A percentile compares a stretch with the other conserved stretches of the same genome.
These are phyloP conservation scores for Podochytrium sp. DNA, from an alignment of 192 early-diverging fungal species.

Conservation along the genomic window DNA sequence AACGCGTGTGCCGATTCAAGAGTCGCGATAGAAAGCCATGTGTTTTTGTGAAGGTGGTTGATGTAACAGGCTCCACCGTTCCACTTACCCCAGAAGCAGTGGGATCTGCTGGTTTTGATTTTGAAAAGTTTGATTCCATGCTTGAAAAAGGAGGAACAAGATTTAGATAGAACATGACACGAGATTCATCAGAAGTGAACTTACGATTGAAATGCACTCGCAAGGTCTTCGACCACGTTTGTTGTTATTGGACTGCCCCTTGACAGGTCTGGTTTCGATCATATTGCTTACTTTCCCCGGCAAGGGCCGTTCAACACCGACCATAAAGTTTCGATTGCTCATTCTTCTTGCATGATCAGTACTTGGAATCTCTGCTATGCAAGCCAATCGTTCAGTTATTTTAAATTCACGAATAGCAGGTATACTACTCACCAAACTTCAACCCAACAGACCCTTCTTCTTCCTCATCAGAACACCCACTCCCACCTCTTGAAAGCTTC, in stretches of 20 bases:
- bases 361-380: no score
- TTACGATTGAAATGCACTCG: not conserved
- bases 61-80: not conserved
- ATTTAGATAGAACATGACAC: not conserved
- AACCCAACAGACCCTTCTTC: no score
- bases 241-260: not conserved
- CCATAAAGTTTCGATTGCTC: no score
- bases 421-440: no score
- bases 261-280: not conserved
- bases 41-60: not conserved
- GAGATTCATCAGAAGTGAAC: not conserved
- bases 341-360: no score
- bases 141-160: not conserved
- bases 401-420: no score
- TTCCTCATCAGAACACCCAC: no score
- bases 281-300: not conserved
- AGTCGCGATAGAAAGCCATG: not conserved
- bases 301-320: no score
- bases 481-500: not conserved
- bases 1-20: no score
- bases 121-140: not conserved
- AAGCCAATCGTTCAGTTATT: not conserved
- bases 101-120: not conserved
- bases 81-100: not conserved
- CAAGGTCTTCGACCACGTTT: not conserved